Evolutionary conservation across 257 asterid species (phyloP).

Genomic region (Fraxinus pennsylvanica): DNA sequence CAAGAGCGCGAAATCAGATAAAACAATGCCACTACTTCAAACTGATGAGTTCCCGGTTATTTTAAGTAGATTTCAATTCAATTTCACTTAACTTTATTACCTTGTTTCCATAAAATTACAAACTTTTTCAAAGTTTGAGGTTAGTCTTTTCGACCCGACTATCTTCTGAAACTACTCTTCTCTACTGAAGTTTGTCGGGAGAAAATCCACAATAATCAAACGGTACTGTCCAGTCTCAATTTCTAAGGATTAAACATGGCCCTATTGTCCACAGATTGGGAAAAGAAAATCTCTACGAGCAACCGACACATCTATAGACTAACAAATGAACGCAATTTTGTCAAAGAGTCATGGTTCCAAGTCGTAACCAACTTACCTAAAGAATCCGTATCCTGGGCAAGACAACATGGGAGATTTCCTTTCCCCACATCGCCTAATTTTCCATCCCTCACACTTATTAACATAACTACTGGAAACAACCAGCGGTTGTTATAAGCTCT

Average conservation of each 20-base stretch:
- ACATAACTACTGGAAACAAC: slow-evolving; percentile 36
- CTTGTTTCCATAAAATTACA: slow-evolving; percentile 14
- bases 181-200: background rate
- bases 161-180: slow-evolving; percentile 24
- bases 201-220: background rate
- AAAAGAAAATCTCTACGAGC: slow-evolving; percentile 1
- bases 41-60: slow-evolving; percentile 8
- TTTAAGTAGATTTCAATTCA: background rate
- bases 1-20: too few species aligned
- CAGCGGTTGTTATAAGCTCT: slow-evolving; percentile 31
- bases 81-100: too few species aligned
- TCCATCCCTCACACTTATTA: slow-evolving; percentile 22
- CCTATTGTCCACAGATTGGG: background rate
- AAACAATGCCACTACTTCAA: slow-evolving; percentile 5
- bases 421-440: slow-evolving; percentile 14
- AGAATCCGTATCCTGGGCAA: too few species aligned
- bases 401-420: too few species aligned
- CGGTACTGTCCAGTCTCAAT: too few species aligned
- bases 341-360: slow-evolving; percentile 7
- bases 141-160: slow-evolving; percentile 30
- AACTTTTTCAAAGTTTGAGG: slow-evolving; percentile 7
- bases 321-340: background rate
- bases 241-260: slow-evolving; percentile 19
- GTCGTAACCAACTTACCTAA: slow-evolving; percentile 18
- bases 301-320: slow-evolving; percentile 16